phyloP scores from a whole-genome alignment of 768 basidiomycete species.

The Rossbeevera mucosa region DNA sequence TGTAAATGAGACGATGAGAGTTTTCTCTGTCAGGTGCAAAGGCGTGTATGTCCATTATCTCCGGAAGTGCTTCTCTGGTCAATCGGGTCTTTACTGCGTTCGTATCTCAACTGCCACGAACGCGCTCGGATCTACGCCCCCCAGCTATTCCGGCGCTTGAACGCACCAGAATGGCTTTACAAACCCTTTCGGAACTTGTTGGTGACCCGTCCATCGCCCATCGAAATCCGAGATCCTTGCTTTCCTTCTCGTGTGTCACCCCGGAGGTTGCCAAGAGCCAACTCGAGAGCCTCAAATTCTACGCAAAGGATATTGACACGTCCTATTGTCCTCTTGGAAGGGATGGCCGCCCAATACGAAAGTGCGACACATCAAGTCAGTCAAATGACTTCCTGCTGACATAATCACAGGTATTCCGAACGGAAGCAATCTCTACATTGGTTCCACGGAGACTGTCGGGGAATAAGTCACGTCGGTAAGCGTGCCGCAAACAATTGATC shows the following conservation, averaged over 20 bases:
- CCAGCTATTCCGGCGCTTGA: conserved; percentile 36
- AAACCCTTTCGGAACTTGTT: conserved; percentile 48
- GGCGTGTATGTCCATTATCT: conserved; percentile 51
- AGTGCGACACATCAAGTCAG: conserved; percentile 36
- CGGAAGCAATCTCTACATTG: conserved; percentile 49
- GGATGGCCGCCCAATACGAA: conserved; percentile 58
- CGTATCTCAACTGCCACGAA: conserved; percentile 48
- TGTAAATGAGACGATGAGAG: not conserved
- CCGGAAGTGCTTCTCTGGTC: conserved; percentile 54
- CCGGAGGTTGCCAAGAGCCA: conserved; percentile 51
- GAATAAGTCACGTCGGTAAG: conserved; percentile 53
- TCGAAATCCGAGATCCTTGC: conserved; percentile 53
- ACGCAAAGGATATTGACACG: conserved; percentile 38
- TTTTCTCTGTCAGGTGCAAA: conserved; percentile 41
- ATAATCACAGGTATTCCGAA: conserved; percentile 51
- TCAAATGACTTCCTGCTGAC: conserved; percentile 1
- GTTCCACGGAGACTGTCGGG: conserved; percentile 55
- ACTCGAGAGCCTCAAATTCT: conserved; percentile 43
- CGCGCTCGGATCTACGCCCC: conserved; percentile 44
- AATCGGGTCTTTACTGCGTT: conserved; percentile 65
- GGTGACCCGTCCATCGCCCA: conserved; percentile 41
- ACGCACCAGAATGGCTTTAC: conserved; percentile 54
- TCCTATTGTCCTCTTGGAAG: conserved; percentile 55
- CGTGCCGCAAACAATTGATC: conserved; percentile 4
- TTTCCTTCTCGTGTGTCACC: conserved; percentile 65